Conservation (phyloP, 768 basidiomycete species). For the Boletus sensibilis region DNA sequence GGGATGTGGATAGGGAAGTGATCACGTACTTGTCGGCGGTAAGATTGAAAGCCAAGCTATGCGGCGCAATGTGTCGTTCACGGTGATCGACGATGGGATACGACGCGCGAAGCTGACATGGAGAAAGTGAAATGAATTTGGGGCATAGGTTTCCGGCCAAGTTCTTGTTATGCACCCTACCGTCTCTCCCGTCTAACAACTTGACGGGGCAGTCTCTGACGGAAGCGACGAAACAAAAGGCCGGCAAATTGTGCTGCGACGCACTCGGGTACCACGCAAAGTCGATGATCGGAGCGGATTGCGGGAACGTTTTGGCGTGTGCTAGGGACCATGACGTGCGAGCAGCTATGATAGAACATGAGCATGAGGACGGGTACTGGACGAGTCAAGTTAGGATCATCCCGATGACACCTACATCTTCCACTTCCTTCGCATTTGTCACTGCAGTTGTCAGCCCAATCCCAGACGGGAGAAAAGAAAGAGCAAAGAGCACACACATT, state of each 20-base stretch:
- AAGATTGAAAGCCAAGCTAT: conserved; percentile 76
- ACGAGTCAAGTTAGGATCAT: background rate
- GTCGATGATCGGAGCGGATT: conserved; percentile 74
- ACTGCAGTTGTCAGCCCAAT: background rate
- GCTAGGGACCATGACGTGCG: background rate
- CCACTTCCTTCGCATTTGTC: background rate
- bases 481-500: conserved; percentile 34
- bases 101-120: conserved; percentile 77
- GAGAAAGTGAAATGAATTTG: background rate
- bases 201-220: conserved; percentile 85
- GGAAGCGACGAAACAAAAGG: conserved; percentile 82
- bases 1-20: background rate
- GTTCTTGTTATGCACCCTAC: conserved; percentile 51
- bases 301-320: conserved; percentile 37
- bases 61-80: conserved; percentile 88
- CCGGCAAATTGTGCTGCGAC: conserved; percentile 49
- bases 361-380: background rate
- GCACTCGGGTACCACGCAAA: conserved; percentile 86
- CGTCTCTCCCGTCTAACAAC: conserved; percentile 75
- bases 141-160: background rate
- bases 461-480: background rate
- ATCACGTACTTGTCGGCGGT: conserved; percentile 56
- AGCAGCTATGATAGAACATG: background rate
- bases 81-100: conserved; percentile 91
- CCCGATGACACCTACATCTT: background rate